These are phyloP conservation scores for Calonectria multiphialidica DNA, from an alignment of 2,329 filamentous ascomycete species.

Conservation along the genomic window DNA sequence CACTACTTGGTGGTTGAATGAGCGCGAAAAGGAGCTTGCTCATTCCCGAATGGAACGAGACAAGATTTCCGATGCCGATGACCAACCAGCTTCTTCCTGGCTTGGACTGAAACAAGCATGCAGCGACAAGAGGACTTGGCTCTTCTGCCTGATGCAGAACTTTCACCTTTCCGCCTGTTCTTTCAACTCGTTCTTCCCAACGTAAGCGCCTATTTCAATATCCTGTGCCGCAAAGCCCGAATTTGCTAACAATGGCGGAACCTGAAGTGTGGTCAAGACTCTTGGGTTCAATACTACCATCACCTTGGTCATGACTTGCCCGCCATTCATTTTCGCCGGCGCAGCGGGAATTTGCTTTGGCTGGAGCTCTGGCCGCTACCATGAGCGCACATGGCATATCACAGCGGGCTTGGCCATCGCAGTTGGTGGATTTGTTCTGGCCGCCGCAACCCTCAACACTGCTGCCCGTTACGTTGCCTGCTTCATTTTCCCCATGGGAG, in stretches of 20 bases:
- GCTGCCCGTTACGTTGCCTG: conserved; percentile 55
- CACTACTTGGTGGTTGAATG: conserved; percentile 57
- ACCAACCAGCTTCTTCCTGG: conserved; percentile 53
- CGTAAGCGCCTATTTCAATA: conserved; percentile 35
- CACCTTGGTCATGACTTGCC: conserved; percentile 64
- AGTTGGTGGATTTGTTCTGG: conserved; percentile 56
- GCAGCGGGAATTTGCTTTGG: conserved; percentile 59
- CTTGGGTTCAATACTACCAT: conserved; percentile 62
- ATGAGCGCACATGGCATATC: conserved; percentile 64
- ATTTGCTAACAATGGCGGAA: neutral
- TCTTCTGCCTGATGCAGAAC: conserved; percentile 68
- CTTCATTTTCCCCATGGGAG: conserved; percentile 56
- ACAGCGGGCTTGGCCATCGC: conserved; percentile 56
- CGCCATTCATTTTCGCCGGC: conserved; percentile 64
- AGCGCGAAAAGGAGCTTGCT: conserved; percentile 61
- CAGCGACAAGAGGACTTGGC: conserved; percentile 63
- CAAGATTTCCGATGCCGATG: conserved; percentile 59
- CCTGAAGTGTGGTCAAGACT: conserved; percentile 56
- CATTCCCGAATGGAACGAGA: conserved; percentile 62
- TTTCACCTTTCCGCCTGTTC: conserved; percentile 64
- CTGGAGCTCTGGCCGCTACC: conserved; percentile 61
- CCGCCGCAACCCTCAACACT: conserved; percentile 52
- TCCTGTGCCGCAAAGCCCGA: too few species aligned
- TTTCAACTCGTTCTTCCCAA: conserved; percentile 60
- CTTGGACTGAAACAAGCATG: conserved; percentile 62